Evolutionary conservation across 2,329 filamentous ascomycete species (phyloP).

Genomic region (Colletotrichum spinosum): DNA sequence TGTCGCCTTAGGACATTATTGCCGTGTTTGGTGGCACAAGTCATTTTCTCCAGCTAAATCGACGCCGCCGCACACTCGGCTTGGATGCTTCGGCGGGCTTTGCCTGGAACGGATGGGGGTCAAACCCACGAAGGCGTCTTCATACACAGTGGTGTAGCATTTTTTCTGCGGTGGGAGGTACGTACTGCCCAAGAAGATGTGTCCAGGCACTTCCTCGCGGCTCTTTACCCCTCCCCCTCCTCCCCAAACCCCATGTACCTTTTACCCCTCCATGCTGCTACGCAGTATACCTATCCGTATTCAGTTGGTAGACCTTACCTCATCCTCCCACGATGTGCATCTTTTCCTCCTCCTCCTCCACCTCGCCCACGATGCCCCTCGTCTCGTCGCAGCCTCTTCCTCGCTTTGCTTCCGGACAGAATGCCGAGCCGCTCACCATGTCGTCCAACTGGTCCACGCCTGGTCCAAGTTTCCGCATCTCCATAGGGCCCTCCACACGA

Average conservation of each 20-base stretch:
- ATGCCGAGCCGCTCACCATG: slow-evolving; percentile 15
- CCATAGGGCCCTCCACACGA: slow-evolving; percentile 16
- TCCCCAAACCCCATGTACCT: slow-evolving; percentile 2
- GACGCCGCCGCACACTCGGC: background rate
- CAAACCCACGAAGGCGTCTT: background rate
- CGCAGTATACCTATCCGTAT: background rate
- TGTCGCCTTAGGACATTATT: slow-evolving; percentile 24
- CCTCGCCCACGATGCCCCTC: slow-evolving; percentile 8
- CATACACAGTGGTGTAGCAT: too few relatives aligned
- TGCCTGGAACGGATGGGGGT: slow-evolving; percentile 31
- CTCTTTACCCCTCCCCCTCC: slow-evolving; percentile 26
- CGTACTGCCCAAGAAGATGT: too few relatives aligned
- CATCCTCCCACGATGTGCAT: background rate
- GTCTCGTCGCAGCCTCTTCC: background rate
- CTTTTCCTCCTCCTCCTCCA: too few relatives aligned
- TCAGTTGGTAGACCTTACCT: background rate
- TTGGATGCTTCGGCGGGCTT: slow-evolving; percentile 21
- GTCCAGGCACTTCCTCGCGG: too few relatives aligned
- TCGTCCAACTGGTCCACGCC: background rate
- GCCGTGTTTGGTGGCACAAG: slow-evolving; percentile 24
- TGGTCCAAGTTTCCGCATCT: slow-evolving; percentile 1
- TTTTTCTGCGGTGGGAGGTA: background rate
- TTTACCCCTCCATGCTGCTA: slow-evolving; percentile 10
- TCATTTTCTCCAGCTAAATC: slow-evolving; percentile 21
- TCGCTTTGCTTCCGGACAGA: slow-evolving; percentile 27